A percentile compares a stretch with the other conserved stretches of the same genome.
Conservation (phyloP, 495 filamentous ascomycete genomes). For the Penicillium psychrofluorescens region DNA sequence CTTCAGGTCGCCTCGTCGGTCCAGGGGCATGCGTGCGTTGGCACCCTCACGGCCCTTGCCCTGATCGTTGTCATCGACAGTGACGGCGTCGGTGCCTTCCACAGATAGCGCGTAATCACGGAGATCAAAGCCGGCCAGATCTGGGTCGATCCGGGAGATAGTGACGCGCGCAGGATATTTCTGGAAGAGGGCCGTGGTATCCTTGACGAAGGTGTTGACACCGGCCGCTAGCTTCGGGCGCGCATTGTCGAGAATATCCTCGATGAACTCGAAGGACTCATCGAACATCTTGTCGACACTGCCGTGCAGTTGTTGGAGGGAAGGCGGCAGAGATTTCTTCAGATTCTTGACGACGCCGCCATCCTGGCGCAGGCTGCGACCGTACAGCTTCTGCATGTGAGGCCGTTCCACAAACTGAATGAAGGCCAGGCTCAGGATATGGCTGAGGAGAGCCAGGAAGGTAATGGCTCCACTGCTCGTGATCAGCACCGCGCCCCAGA, state of each 20-base stretch:
- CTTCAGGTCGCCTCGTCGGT: conserved; percentile 52
- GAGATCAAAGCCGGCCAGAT: conserved; percentile 76
- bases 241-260: conserved; percentile 85
- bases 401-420: conserved; percentile 92
- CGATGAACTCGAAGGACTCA: conserved; percentile 77
- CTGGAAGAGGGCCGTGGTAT: conserved; percentile 81
- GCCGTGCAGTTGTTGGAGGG: conserved; percentile 65
- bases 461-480: conserved; percentile 81
- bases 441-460: conserved; percentile 74
- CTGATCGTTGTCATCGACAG: conserved; percentile 41
- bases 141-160: conserved; percentile 71
- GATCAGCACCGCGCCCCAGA: conserved; percentile 92
- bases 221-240: conserved; percentile 80
- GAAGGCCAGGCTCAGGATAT: conserved; percentile 77
- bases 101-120: conserved; percentile 74
- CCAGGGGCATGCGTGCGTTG: conserved; percentile 40
- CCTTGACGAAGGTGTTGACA: conserved; percentile 77
- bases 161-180: conserved; percentile 84
- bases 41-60: conserved; percentile 44
- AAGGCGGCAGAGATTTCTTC: conserved; percentile 79
- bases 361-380: conserved; percentile 71
- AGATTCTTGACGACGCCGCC: conserved; percentile 88
- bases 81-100: conserved; percentile 53
- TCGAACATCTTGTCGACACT: conserved; percentile 83
- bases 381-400: conserved; percentile 98